Percentiles rank a stretch among this genome's conserved stretches.
Evolutionary conservation across 352 stramenopile genomes (phyloP).

Genomic region (Globisporangium alternatum): DNA sequence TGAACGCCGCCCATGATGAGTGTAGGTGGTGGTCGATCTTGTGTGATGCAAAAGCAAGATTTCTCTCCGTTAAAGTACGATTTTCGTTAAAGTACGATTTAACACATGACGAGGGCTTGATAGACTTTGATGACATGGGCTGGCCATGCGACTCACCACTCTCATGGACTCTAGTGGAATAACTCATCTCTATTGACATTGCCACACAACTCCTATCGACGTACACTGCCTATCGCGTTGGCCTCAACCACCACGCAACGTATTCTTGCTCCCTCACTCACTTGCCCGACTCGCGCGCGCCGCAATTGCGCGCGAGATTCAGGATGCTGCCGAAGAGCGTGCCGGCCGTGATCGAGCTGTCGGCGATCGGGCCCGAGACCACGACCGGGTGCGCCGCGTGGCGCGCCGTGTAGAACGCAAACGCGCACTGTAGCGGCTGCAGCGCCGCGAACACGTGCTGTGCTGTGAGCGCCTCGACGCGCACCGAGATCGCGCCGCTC

Average conservation of each 20-base stretch:
- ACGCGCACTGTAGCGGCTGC: conserved; percentile 62
- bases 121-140: too few relatives aligned
- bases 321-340: conserved; percentile 79
- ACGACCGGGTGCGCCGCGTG: conserved; percentile 74
- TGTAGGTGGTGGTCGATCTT: background rate
- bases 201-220: too few relatives aligned
- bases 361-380: conserved; percentile 75
- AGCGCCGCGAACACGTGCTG: conserved; percentile 64
- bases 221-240: too few relatives aligned
- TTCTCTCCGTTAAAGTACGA: conserved; percentile 5
- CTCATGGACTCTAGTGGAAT: too few relatives aligned
- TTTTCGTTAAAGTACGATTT: background rate
- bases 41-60: background rate
- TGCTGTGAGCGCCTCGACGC: conserved; percentile 35
- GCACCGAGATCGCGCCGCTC: conserved; percentile 47
- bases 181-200: background rate
- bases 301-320: conserved; percentile 68
- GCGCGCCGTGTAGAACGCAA: conserved; percentile 77
- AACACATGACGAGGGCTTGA: too few relatives aligned
- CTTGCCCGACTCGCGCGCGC: conserved; percentile 35
- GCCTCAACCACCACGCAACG: too few relatives aligned
- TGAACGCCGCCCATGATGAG: background rate
- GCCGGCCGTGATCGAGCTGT: conserved; percentile 70
- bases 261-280: background rate
- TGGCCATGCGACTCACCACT: too few relatives aligned